These are phyloP conservation scores for Allium fistulosum DNA, from an alignment of 106 monocot genomes.

Conservation along the genomic window DNA sequence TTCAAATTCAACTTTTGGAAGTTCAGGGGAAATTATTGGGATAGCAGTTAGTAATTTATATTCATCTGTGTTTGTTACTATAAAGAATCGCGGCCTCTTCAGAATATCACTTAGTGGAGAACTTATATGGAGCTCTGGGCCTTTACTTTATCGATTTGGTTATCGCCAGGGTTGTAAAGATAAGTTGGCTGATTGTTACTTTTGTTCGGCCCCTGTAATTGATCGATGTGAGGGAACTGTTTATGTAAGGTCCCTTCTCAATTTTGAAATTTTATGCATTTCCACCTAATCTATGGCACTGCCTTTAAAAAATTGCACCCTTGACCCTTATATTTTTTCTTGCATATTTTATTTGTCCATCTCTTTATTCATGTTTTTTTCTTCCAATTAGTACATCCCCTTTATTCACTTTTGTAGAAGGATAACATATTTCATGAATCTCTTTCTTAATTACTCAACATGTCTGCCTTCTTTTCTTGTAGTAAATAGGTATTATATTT, in stretches of 20 bases:
- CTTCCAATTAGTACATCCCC: neutral
- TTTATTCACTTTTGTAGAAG: neutral
- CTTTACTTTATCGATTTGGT: slow-evolving; percentile 53
- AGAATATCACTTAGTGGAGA: slow-evolving; percentile 45
- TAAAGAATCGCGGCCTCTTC: slow-evolving; percentile 62
- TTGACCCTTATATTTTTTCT: neutral
- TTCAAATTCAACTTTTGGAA: slow-evolving; percentile 30
- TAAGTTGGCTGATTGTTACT: slow-evolving; percentile 57
- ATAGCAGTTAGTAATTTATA: slow-evolving; percentile 47
- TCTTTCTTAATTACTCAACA: no score
- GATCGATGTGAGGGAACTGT: slow-evolving; percentile 87
- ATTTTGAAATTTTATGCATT: no score
- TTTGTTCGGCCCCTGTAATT: slow-evolving; percentile 60
- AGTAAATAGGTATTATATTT: no score
- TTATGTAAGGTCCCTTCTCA: slow-evolving; percentile 47
- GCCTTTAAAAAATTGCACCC: no score
- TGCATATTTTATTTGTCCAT: neutral
- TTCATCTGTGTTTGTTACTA: slow-evolving; percentile 47
- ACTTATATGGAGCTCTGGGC: slow-evolving; percentile 76
- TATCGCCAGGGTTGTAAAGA: slow-evolving; percentile 66
- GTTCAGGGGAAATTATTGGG: slow-evolving; percentile 66
- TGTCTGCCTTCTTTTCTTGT: no score
- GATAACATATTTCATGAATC: neutral
- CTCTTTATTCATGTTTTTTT: neutral
- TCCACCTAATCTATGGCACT: no score